Conservation (phyloP, 306 rosid genomes). For the Begonia fuchsioides region DNA sequence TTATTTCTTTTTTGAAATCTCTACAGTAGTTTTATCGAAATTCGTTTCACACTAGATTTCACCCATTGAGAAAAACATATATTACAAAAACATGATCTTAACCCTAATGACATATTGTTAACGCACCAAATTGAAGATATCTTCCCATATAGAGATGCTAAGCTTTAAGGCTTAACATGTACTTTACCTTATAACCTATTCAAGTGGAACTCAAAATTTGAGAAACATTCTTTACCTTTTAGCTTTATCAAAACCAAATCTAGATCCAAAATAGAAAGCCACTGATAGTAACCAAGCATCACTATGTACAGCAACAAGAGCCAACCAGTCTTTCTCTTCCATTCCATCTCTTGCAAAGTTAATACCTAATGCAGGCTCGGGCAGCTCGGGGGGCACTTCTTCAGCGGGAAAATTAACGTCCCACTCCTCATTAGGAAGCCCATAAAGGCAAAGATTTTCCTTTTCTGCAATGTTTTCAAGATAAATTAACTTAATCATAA, state of each 20-base stretch:
- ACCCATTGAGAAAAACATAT: no score
- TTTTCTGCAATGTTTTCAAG: constrained; percentile 24
- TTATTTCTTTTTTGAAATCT: no score
- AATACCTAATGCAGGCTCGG: constrained; percentile 52
- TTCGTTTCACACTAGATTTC: no score
- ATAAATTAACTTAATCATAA: no score
- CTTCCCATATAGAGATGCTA: no score
- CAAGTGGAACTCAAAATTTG: neutral
- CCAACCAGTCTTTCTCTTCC: constrained; percentile 35
- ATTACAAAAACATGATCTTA: no score
- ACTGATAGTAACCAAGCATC: constrained; percentile 41
- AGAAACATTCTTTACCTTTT: constrained; percentile 21
- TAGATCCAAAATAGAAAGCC: constrained; percentile 40
- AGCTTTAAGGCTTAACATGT: no score
- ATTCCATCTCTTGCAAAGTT: constrained; percentile 55
- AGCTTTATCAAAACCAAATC: constrained; percentile 33
- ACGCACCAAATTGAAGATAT: no score
- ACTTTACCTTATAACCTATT: no score
- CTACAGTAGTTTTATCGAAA: no score
- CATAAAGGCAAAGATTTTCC: constrained; percentile 47
- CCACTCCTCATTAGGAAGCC: constrained; percentile 39
- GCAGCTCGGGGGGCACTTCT: constrained; percentile 51
- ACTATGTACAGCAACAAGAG: constrained; percentile 31
- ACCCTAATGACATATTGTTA: no score
- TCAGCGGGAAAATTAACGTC: constrained; percentile 44